These are phyloP conservation scores for Marasmius sp. DNA, from an alignment of 1,284 basidiomycete species.

Conservation along the genomic window DNA sequence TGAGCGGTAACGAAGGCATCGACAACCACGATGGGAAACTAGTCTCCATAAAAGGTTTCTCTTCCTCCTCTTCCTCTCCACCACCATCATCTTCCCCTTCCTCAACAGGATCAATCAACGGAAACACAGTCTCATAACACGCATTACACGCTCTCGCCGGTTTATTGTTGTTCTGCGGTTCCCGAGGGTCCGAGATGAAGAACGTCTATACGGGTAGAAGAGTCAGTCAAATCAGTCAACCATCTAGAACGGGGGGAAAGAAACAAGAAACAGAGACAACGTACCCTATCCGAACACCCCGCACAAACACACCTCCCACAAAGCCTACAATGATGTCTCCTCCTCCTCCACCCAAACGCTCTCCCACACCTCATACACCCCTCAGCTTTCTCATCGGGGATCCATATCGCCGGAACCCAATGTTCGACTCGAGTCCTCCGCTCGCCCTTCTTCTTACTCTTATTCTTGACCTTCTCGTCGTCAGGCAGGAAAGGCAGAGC, in stretches of 20 bases:
- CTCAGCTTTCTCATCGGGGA: constrained; percentile 80
- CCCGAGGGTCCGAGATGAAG: constrained; percentile 62
- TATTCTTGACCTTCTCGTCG: constrained; percentile 37
- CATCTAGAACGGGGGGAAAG: not conserved
- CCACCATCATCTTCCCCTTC: constrained; percentile 4
- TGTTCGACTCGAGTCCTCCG: constrained; percentile 71
- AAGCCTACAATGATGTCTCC: constrained; percentile 88
- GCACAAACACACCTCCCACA: constrained; percentile 89
- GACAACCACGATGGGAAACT: constrained; percentile 57
- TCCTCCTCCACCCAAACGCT: constrained; percentile 77
- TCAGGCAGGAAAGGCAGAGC: constrained; percentile 68
- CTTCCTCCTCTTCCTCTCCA: not conserved
- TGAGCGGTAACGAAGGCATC: constrained; percentile 39
- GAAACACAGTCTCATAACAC: constrained; percentile 86
- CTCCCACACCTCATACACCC: constrained; percentile 83
- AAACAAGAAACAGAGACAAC: too few species aligned
- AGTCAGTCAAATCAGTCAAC: not conserved
- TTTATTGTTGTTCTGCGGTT: constrained; percentile 38
- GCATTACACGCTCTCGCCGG: constrained; percentile 81
- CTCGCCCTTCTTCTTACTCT: constrained; percentile 28
- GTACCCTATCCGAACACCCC: constrained; percentile 76
- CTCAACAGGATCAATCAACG: constrained; percentile 47
- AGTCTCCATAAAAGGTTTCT: constrained; percentile 13
- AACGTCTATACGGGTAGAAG: constrained; percentile 58
- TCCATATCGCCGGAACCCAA: constrained; percentile 91